These are phyloP conservation scores for Flaveria sonorensis DNA, from an alignment of 129 eudicot genomes.

Conservation along the genomic window DNA sequence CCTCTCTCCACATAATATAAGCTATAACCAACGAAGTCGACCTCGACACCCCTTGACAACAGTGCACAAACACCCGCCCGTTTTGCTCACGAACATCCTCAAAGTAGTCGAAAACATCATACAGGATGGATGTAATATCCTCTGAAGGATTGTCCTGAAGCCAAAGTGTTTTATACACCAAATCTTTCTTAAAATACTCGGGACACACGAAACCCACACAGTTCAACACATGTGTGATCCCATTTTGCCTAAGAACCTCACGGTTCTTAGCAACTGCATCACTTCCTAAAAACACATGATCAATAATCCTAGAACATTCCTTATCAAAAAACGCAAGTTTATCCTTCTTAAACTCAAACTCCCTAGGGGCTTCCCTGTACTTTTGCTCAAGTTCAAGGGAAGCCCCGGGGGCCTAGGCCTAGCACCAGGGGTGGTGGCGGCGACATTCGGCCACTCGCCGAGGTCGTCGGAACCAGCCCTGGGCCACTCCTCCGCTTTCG, in stretches of 20 bases:
- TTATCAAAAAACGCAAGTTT: constrained; percentile 81
- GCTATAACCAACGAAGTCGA: constrained; percentile 96
- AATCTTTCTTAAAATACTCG: constrained; percentile 79
- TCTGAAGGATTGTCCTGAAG: constrained; percentile 91
- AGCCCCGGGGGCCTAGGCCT: constrained; percentile 39
- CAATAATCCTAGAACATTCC: constrained; percentile 76
- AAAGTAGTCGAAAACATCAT: constrained; percentile 93
- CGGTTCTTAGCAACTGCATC: constrained; percentile 84
- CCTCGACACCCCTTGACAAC: constrained; percentile 95
- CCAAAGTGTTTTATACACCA: constrained; percentile 95
- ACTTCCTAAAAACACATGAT: constrained; percentile 85
- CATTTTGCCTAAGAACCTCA: constrained; percentile 61
- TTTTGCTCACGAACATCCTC: constrained; percentile 82
- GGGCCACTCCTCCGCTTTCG: constrained; percentile 88
- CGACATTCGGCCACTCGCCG: constrained; percentile 70
- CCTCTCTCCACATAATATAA: constrained; percentile 88
- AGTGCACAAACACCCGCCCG: constrained; percentile 89
- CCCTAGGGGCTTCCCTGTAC: constrained; percentile 50
- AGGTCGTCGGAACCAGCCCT: constrained; percentile 90
- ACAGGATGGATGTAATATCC: constrained; percentile 91
- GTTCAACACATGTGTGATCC: constrained; percentile 88
- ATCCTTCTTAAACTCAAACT: constrained; percentile 74
- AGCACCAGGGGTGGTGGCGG: constrained; percentile 75
- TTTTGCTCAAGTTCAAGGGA: constrained; percentile 31
- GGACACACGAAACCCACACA: constrained; percentile 97